Conservation (phyloP, 2,329 filamentous ascomycete species). For the Aspergillus melleus region DNA sequence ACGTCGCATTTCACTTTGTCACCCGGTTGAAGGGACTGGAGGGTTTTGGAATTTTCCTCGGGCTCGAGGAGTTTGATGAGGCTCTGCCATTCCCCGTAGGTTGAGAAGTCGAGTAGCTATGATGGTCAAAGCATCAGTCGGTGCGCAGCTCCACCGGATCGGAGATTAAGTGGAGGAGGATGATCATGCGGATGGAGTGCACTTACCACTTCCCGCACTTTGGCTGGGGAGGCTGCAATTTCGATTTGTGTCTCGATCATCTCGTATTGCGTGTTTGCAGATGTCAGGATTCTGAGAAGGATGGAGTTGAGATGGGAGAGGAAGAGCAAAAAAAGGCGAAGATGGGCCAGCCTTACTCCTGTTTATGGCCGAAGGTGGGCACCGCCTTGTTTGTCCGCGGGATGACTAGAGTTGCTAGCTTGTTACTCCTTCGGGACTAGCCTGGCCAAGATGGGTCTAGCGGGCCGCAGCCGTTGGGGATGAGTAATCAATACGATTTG, state of each 20-base stretch:
- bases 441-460: no score
- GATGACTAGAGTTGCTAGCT: no score
- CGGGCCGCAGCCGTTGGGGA: no score
- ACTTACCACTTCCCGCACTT: conserved; percentile 30
- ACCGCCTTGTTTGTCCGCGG: no score
- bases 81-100: conserved; percentile 27
- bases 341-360: no score
- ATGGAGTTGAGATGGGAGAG: neutral
- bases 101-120: conserved; percentile 27
- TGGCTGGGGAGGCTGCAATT: conserved; percentile 24
- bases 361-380: no score
- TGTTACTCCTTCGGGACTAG: no score
- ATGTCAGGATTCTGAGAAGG: neutral
- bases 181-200: neutral
- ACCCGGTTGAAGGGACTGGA: conserved; percentile 9
- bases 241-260: conserved; percentile 28
- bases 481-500: no score
- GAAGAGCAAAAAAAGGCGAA: neutral
- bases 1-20: conserved; percentile 18
- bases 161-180: neutral
- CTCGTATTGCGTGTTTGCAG: neutral
- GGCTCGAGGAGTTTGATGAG: conserved; percentile 23
- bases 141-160: neutral
- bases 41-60: conserved; percentile 18
- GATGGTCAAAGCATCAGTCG: neutral